Conservation (phyloP, 2,329 filamentous ascomycete genomes). For the Tolypocladium album region DNA sequence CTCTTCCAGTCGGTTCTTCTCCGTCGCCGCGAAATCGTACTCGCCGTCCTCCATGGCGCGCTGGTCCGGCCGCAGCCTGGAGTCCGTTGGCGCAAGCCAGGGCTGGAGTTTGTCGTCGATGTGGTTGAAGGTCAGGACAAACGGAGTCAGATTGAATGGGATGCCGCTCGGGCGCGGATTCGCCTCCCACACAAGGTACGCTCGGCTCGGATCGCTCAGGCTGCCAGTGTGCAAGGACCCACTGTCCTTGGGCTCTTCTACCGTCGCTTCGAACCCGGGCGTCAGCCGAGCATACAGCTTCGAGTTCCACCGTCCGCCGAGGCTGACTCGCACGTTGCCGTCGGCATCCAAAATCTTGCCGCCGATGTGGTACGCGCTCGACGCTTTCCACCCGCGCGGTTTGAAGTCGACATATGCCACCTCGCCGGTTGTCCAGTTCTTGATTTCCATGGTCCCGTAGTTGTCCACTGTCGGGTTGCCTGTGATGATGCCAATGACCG, state of each 20-base stretch:
- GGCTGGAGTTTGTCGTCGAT: slow-evolving; percentile 70
- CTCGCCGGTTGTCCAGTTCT: slow-evolving; percentile 94
- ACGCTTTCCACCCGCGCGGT: slow-evolving; percentile 88
- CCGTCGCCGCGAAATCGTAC: slow-evolving; percentile 83
- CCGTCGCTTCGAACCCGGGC: slow-evolving; percentile 72
- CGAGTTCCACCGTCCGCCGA: slow-evolving; percentile 95
- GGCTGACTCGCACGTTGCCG: slow-evolving; percentile 75
- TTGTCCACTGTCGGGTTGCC: slow-evolving; percentile 96
- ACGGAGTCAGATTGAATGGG: slow-evolving; percentile 95
- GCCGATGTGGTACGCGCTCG: slow-evolving; percentile 76
- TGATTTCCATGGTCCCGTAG: slow-evolving; percentile 93
- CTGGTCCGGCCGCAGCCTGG: slow-evolving; percentile 85
- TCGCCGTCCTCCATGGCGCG: slow-evolving; percentile 97
- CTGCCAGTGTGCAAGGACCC: slow-evolving; percentile 33
- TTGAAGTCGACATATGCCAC: slow-evolving; percentile 89
- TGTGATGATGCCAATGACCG: slow-evolving; percentile 96
- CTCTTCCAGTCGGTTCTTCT: slow-evolving; percentile 93
- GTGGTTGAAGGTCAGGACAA: slow-evolving; percentile 89
- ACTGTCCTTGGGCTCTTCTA: slow-evolving; percentile 43
- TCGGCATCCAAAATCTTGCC: slow-evolving; percentile 74
- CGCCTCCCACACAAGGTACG: slow-evolving; percentile 88
- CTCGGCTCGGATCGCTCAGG: slow-evolving; percentile 57
- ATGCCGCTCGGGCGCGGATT: slow-evolving; percentile 71
- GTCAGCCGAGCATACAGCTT: slow-evolving; percentile 91
- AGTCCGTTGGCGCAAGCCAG: slow-evolving; percentile 84